Conservation (phyloP, 23 red algal species). For the Chondrus crispus region DNA sequence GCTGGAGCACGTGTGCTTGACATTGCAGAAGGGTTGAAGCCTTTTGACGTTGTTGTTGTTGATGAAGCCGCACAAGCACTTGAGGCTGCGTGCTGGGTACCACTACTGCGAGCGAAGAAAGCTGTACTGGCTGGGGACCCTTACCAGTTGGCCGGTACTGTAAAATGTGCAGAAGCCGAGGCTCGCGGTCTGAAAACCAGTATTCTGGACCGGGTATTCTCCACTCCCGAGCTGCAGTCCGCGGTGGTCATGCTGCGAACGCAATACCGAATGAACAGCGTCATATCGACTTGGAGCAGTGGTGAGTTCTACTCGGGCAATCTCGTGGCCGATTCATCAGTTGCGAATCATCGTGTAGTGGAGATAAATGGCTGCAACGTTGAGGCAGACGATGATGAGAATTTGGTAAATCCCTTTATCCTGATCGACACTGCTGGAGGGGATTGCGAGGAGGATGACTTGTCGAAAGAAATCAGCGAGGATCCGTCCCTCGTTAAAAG, state of each 20-base stretch:
- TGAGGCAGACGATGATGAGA: background rate
- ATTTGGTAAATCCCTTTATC: background rate
- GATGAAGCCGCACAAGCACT: conserved; percentile 6
- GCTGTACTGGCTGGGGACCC: conserved; percentile 23
- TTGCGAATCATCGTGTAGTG: background rate
- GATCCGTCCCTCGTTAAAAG: background rate
- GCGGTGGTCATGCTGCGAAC: background rate
- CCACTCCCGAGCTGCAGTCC: background rate
- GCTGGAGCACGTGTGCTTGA: conserved; percentile 15
- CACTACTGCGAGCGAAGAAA: background rate
- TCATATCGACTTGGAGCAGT: conserved; percentile 14
- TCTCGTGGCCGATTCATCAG: background rate
- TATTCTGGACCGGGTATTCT: conserved; percentile 19
- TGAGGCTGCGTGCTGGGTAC: background rate
- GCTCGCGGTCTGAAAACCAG: background rate
- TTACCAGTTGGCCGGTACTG: conserved; percentile 10
- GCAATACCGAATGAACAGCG: background rate
- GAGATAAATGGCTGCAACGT: background rate
- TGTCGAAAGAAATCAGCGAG: background rate
- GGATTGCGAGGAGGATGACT: conserved; percentile 6
- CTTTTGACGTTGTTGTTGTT: conserved; percentile 24
- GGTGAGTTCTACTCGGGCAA: conserved; percentile 3
- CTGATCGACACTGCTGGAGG: conserved; percentile 31
- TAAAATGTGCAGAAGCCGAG: background rate
- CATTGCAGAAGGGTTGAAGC: background rate